A percentile compares a stretch with the other conserved stretches of the same genome.
These are phyloP conservation scores for Umbelopsis isabellina DNA, from an alignment of 192 early-diverging fungal genomes.

Conservation along the genomic window DNA sequence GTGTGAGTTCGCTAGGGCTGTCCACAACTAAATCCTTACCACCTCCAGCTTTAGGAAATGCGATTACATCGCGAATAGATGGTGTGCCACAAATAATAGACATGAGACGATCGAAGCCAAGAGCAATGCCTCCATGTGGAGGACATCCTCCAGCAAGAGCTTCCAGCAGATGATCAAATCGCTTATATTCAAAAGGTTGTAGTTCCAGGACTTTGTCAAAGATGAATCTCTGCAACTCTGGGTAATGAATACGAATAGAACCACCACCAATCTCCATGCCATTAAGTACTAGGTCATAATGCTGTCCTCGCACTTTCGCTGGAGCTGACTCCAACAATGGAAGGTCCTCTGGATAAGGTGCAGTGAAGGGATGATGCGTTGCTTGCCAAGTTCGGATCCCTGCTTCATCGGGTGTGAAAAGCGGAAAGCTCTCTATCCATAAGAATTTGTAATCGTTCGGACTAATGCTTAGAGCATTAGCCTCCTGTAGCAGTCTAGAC, in stretches of 20 bases:
- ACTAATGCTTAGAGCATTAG: slow-evolving; percentile 53
- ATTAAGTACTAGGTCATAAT: slow-evolving; percentile 91
- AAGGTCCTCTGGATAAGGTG: slow-evolving; percentile 73
- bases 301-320: slow-evolving; percentile 70
- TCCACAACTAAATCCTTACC: slow-evolving; percentile 84
- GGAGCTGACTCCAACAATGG: slow-evolving; percentile 63
- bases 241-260: slow-evolving; percentile 85
- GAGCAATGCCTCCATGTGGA: slow-evolving; percentile 87
- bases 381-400: slow-evolving; percentile 50
- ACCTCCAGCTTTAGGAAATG: slow-evolving; percentile 84
- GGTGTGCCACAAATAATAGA: slow-evolving; percentile 69
- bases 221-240: slow-evolving; percentile 72
- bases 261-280: slow-evolving; percentile 92
- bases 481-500: slow-evolving; percentile 54
- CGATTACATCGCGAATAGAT: slow-evolving; percentile 90
- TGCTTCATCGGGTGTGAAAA: slow-evolving; percentile 76
- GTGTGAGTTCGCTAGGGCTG: slow-evolving; percentile 67
- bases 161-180: slow-evolving; percentile 82
- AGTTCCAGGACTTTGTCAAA: slow-evolving; percentile 72
- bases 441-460: slow-evolving; percentile 65
- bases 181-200: slow-evolving; percentile 50
- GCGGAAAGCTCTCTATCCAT: slow-evolving; percentile 90
- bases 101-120: slow-evolving; percentile 81
- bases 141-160: slow-evolving; percentile 85
- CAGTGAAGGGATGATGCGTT: slow-evolving; percentile 94